Percentiles rank a stretch among this genome's conserved stretches.
phyloP scores from a whole-genome alignment of 176 grass and related monocot species.

The Guadua angustifolia region DNA sequence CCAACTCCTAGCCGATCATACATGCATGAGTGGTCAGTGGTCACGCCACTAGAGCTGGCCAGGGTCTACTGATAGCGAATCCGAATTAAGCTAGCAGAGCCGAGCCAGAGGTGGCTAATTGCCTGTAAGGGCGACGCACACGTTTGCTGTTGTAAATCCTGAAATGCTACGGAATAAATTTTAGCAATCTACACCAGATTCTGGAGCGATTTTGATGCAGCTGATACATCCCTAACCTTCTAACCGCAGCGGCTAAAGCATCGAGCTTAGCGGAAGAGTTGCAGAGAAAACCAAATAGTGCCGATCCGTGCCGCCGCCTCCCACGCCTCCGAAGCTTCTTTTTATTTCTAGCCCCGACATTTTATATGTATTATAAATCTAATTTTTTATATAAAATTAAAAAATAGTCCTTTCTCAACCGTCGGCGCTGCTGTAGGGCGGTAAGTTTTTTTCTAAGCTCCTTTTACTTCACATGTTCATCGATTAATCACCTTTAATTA shows the following conservation, averaged over 20 bases:
- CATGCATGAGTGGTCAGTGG: constrained; percentile 27
- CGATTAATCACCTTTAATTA: too few relatives aligned
- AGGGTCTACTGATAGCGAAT: background rate
- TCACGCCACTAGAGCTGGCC: background rate
- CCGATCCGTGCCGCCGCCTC: too few relatives aligned
- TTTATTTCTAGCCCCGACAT: too few relatives aligned
- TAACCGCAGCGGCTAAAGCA: too few relatives aligned
- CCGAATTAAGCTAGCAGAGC: background rate
- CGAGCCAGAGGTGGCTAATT: background rate
- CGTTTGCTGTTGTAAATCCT: background rate
- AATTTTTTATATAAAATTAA: too few relatives aligned
- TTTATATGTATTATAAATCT: too few relatives aligned
- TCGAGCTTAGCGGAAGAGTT: background rate
- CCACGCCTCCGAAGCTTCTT: too few relatives aligned
- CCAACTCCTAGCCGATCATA: background rate
- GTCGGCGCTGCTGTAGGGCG: too few relatives aligned
- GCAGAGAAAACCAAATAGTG: background rate
- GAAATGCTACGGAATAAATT: background rate
- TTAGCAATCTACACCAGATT: constrained; percentile 1
- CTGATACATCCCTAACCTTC: background rate
- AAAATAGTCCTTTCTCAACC: too few relatives aligned
- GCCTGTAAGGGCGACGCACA: background rate
- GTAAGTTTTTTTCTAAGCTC: too few relatives aligned
- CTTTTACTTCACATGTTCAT: too few relatives aligned
- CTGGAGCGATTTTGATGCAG: background rate